Evolutionary conservation across 805 yeast genomes (phyloP), one percentile per base, ranked within the genome.

Genomic region (Candida khao-thaluensis): DNA sequence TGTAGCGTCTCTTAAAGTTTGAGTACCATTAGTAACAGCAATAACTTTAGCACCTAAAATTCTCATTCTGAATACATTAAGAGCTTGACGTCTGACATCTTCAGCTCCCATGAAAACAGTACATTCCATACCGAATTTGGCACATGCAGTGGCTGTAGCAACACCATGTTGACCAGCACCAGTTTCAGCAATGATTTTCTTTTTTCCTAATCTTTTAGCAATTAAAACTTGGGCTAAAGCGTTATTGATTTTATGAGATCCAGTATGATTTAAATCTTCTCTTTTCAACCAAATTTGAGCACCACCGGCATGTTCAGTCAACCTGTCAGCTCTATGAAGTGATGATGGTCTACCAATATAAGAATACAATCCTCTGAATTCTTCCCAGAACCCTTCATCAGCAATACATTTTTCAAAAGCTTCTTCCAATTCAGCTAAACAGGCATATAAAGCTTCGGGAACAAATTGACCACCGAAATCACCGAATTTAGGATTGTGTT

Each of bases 31-130:
- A 30, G 85, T 82, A 38, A 93, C 97, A 23, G 96, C 83, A 47
- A 91, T 79, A 42, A 93, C 99, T 40, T 85, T 82, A 28, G 99
- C 99, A 52, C 99, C 99, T 46, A 93, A 72, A 35, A 93, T 83
- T 64, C 88, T 77, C 95, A 93, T 93, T 72, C 99, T 81, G 76
- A 93, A 93, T 27, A 93, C 99, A 57, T 93, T 93, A 50, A 93
- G 74, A 10, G 99, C 97, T 74, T 93, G 99, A 67, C 99, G 86
- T 64, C 96, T 84, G 30, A 87, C 96, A 69, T 93, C 99, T 68
- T 93, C 99, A 31, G 98, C 98, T 47, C 99, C 99, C 99, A 93
- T 93, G 58, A 79, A 91, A 24, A 93, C 95, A 11, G 87, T 87
- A 72, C 99, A 93, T 60, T 85, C 78, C 65, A 93, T 63, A 37